phyloP scores from a whole-genome alignment of 345 rosid species.

The Draba incana region DNA sequence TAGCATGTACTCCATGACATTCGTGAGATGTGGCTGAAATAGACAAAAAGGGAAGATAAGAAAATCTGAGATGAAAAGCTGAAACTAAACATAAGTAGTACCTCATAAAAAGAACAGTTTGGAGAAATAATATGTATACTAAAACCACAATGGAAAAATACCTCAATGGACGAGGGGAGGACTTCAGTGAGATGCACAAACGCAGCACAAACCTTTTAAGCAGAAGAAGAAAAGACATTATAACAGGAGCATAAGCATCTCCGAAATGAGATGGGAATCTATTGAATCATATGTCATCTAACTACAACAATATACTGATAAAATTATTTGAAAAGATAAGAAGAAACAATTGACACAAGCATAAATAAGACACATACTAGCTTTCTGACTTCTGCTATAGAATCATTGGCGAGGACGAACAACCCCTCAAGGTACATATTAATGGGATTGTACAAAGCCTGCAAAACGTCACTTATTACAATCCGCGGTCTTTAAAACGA shows the following conservation, averaged over 20 bases:
- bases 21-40: constrained; percentile 83
- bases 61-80: constrained; percentile 13
- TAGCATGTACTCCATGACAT: constrained; percentile 79
- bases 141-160: constrained; percentile 40
- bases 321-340: constrained; percentile 8
- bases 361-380: constrained; percentile 49
- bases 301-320: constrained; percentile 1
- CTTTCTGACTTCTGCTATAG: constrained; percentile 81
- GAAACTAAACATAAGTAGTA: constrained; percentile 1
- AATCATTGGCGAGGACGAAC: constrained; percentile 82
- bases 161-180: constrained; percentile 77
- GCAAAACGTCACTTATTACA: constrained; percentile 31
- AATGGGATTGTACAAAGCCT: constrained; percentile 77
- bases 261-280: neutral
- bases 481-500: constrained; percentile 9
- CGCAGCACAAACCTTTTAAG: constrained; percentile 86
- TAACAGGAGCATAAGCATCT: constrained; percentile 13
- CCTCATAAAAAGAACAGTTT: neutral
- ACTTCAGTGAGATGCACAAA: constrained; percentile 89
- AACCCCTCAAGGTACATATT: constrained; percentile 84
- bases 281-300: constrained; percentile 15
- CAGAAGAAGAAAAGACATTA: constrained; percentile 18
- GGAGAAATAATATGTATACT: neutral
- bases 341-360: constrained; percentile 22
- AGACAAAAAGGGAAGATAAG: constrained; percentile 6